Percentiles rank a stretch among this genome's conserved stretches.
phyloP scores from a whole-genome alignment of 2,329 filamentous ascomycete genomes.

The Furcasterigmium furcatum region DNA sequence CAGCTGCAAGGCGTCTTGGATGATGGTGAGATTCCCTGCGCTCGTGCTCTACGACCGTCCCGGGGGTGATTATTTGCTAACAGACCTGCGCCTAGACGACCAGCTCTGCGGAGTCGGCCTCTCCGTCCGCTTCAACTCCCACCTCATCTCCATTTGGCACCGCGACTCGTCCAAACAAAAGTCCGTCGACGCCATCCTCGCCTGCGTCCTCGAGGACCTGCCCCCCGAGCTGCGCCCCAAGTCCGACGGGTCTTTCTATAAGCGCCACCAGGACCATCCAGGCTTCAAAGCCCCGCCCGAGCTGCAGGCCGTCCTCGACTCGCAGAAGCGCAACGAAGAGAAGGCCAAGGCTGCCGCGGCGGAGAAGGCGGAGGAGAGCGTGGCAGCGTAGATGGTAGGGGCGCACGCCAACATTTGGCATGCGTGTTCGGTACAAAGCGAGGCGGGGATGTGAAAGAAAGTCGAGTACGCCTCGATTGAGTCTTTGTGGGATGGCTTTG shows the following conservation, averaged over 20 bases:
- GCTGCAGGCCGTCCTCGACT: conserved; percentile 55
- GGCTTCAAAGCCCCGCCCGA: conserved; percentile 69
- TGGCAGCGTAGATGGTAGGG: conserved; percentile 4
- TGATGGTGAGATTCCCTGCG: conserved; percentile 47
- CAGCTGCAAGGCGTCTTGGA: conserved; percentile 72
- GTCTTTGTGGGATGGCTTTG: too few relatives aligned
- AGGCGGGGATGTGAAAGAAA: too few relatives aligned
- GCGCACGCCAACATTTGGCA: background rate
- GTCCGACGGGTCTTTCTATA: conserved; percentile 75
- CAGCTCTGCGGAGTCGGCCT: conserved; percentile 89
- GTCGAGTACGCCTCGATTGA: too few relatives aligned
- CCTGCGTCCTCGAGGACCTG: conserved; percentile 70
- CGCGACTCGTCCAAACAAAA: conserved; percentile 77
- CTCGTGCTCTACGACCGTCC: background rate
- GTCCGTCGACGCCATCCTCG: conserved; percentile 72
- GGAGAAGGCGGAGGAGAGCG: conserved; percentile 11
- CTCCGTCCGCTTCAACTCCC: conserved; percentile 83
- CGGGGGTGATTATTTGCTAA: too few relatives aligned
- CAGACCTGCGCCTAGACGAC: conserved; percentile 50
- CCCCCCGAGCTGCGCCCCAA: conserved; percentile 71
- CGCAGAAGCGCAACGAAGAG: conserved; percentile 47
- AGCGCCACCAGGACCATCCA: conserved; percentile 84
- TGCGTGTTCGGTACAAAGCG: too few relatives aligned
- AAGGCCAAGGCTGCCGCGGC: conserved; percentile 16
- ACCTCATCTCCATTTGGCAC: conserved; percentile 91